Percentiles rank a stretch among this genome's conserved stretches.
phyloP scores from a whole-genome alignment of 495 filamentous ascomycete genomes.

The Cryomyces minteri region DNA sequence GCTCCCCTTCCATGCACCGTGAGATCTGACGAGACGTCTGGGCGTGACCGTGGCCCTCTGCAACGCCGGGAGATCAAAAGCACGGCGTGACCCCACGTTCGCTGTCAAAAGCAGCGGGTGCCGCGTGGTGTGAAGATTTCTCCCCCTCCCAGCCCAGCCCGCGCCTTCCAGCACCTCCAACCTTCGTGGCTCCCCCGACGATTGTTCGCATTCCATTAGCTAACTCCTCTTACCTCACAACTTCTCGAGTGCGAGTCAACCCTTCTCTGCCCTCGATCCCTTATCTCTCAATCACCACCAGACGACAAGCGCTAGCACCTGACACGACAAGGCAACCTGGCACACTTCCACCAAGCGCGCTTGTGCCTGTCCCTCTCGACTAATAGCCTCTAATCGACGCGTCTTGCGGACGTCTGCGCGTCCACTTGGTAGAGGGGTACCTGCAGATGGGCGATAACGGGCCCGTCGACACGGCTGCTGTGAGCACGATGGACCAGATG shows the following conservation, averaged over 20 bases:
- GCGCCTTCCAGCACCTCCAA: too few species aligned
- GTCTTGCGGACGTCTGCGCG: constrained; percentile 2
- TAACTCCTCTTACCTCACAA: constrained; percentile 19
- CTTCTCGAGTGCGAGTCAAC: not conserved
- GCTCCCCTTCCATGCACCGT: too few species aligned
- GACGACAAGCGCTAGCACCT: constrained; percentile 9
- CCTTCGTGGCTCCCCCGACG: too few species aligned
- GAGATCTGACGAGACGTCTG: too few species aligned
- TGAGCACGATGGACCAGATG: constrained; percentile 16
- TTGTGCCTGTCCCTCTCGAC: not conserved
- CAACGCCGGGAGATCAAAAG: too few species aligned
- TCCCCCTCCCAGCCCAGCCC: too few species aligned
- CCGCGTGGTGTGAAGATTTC: too few species aligned
- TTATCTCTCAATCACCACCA: not conserved
- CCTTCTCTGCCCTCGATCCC: too few species aligned
- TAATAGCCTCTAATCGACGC: constrained; percentile 9
- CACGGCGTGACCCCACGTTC: too few species aligned
- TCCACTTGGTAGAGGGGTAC: constrained; percentile 1
- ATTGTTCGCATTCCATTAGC: constrained; percentile 16
- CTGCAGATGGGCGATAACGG: constrained; percentile 18
- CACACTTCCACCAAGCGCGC: not conserved
- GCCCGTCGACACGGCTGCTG: constrained; percentile 11
- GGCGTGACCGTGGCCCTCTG: too few species aligned
- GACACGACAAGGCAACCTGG: constrained; percentile 2
- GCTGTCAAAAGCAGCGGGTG: too few species aligned